Conservation (phyloP, 768 basidiomycete species). For the Trametes cingulata region DNA sequence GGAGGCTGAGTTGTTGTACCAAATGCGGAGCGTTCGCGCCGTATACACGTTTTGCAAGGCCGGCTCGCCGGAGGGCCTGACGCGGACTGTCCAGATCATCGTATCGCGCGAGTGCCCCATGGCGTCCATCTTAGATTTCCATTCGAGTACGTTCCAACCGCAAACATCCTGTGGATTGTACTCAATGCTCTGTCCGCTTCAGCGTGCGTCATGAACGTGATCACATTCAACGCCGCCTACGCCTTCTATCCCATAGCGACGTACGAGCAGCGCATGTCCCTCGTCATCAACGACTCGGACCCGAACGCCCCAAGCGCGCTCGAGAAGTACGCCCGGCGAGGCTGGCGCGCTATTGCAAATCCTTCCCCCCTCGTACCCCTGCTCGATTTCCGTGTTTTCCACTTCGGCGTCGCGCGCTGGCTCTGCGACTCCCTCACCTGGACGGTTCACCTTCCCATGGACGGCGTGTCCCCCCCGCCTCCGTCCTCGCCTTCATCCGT, state of each 20-base stretch:
- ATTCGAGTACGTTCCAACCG: conserved; percentile 41
- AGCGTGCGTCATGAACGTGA: conserved; percentile 49
- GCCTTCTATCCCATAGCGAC: conserved; percentile 44
- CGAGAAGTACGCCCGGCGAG: conserved; percentile 28
- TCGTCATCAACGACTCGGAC: conserved; percentile 29
- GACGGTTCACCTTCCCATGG: conserved; percentile 17
- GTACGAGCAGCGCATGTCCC: conserved; percentile 34
- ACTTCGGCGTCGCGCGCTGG: conserved; percentile 13
- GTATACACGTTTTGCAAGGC: conserved; percentile 38
- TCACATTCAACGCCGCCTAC: conserved; percentile 43
- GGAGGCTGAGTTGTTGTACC: conserved; percentile 20
- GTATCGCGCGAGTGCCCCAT: conserved; percentile 35
- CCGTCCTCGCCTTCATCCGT: neutral
- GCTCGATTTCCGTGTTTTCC: conserved; percentile 1
- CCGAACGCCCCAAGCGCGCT: neutral
- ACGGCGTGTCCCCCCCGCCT: conserved; percentile 3
- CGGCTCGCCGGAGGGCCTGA: neutral
- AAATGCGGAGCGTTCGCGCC: conserved; percentile 29
- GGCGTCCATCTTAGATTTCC: conserved; percentile 45
- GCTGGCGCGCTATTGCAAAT: conserved; percentile 35
- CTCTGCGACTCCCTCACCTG: conserved; percentile 24
- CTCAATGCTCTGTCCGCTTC: neutral
- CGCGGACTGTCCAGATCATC: conserved; percentile 44
- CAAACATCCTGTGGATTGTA: neutral
- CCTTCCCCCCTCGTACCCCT: neutral